Evolutionary conservation across 1,139 yeast species (phyloP).

Genomic region (Magnusiomyces ingens): DNA sequence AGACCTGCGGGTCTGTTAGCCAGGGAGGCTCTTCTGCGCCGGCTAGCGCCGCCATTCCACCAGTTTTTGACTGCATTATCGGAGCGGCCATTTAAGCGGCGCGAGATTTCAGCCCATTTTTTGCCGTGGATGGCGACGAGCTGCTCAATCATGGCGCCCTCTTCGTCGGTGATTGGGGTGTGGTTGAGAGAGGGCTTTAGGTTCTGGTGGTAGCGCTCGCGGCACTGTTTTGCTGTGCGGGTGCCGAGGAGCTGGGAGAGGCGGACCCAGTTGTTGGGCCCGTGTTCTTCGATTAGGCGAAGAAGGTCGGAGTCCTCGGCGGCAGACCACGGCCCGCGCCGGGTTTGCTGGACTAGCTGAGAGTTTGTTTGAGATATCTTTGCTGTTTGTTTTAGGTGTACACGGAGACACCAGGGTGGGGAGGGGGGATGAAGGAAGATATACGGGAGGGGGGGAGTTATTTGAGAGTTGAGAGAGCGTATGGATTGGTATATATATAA

Average conservation of each 20-base stretch:
- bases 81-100: constrained; percentile 78
- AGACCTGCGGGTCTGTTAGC: neutral
- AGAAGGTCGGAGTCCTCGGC: constrained; percentile 71
- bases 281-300: constrained; percentile 62
- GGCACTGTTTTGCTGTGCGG: constrained; percentile 85
- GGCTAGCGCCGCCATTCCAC: constrained; percentile 94
- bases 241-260: constrained; percentile 68
- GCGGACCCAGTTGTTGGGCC: constrained; percentile 89
- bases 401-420: too few species aligned
- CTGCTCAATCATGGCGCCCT: constrained; percentile 73
- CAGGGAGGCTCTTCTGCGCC: constrained; percentile 52
- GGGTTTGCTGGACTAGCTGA: constrained; percentile 16
- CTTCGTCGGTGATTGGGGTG: constrained; percentile 77
- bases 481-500: neutral
- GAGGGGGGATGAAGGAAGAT: neutral
- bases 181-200: constrained; percentile 78
- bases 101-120: constrained; percentile 90
- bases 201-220: constrained; percentile 90
- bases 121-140: constrained; percentile 77
- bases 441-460: too few species aligned
- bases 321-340: constrained; percentile 87
- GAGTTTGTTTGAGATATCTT: constrained; percentile 13
- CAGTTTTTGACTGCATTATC: constrained; percentile 92
- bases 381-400: neutral
- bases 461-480: too few species aligned